phyloP scores from a whole-genome alignment of 345 rosid genomes.

The Eucalyptus lansdowneana region DNA sequence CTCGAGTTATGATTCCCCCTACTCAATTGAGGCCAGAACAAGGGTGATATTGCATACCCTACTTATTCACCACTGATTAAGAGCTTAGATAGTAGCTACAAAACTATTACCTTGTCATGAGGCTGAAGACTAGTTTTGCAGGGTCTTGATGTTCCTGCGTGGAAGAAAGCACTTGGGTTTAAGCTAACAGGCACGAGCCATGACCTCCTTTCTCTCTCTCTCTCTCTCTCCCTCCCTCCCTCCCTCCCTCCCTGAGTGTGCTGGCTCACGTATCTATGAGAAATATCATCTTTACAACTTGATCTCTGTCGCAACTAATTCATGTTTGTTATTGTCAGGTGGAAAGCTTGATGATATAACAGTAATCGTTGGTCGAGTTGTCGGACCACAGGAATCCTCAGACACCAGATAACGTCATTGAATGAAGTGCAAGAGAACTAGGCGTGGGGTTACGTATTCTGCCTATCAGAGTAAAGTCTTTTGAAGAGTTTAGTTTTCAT shows the following conservation, averaged over 20 bases:
- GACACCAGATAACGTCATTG: background rate
- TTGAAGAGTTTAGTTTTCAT: background rate
- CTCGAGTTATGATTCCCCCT: constrained; percentile 70
- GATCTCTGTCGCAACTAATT: background rate
- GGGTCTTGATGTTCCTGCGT: constrained; percentile 74
- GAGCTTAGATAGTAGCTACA: background rate
- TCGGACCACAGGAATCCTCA: background rate
- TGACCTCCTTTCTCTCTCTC: background rate
- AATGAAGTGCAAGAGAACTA: background rate
- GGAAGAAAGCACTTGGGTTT: constrained; percentile 82
- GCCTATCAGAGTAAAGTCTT: background rate
- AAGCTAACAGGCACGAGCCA: constrained; percentile 49
- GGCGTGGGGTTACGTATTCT: background rate
- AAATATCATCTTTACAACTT: background rate
- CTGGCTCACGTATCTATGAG: background rate
- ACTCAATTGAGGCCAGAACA: constrained; percentile 66
- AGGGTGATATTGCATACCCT: constrained; percentile 21
- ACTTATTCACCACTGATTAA: background rate
- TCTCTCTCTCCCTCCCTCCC: background rate
- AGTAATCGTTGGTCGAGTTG: constrained; percentile 59
- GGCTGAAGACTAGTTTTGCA: constrained; percentile 1
- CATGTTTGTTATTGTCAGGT: constrained; percentile 28
- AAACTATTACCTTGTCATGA: background rate
- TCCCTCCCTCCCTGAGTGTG: background rate
- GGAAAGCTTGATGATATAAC: constrained; percentile 88